Conservation (phyloP, 805 yeast species). For the Wickerhamiella alocasiicola region DNA sequence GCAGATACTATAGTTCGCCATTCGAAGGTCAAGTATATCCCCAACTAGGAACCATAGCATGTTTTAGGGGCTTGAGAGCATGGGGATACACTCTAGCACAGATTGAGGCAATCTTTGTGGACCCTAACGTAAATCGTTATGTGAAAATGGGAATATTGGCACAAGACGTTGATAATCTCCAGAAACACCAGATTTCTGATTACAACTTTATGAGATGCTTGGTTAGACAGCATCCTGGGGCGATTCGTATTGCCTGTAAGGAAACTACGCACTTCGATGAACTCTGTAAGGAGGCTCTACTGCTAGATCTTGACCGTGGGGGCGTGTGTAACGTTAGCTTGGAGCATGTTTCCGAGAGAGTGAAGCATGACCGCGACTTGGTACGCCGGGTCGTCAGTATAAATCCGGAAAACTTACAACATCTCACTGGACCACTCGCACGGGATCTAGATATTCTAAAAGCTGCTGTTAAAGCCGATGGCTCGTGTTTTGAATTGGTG, state of each 20-base stretch:
- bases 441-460: slow-evolving; percentile 4
- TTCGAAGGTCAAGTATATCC: background rate
- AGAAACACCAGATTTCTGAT: background rate
- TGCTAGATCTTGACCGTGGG: background rate
- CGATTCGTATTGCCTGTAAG: background rate
- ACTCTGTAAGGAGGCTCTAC: background rate
- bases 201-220: background rate
- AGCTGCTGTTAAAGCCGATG: slow-evolving; percentile 2
- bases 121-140: background rate
- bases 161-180: background rate
- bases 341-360: background rate
- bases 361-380: background rate
- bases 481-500: background rate
- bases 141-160: background rate
- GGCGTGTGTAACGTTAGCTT: background rate
- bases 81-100: slow-evolving; percentile 2
- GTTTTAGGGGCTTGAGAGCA: background rate
- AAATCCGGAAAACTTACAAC: background rate
- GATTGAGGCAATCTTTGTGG: background rate
- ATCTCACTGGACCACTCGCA: background rate
- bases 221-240: background rate
- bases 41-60: background rate
- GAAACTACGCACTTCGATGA: background rate
- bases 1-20: background rate
- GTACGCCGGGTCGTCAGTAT: background rate